Base-by-base conservation (phyloP, 192 early-diverging fungal species). In the Helicostylum pulchrum region DNA sequence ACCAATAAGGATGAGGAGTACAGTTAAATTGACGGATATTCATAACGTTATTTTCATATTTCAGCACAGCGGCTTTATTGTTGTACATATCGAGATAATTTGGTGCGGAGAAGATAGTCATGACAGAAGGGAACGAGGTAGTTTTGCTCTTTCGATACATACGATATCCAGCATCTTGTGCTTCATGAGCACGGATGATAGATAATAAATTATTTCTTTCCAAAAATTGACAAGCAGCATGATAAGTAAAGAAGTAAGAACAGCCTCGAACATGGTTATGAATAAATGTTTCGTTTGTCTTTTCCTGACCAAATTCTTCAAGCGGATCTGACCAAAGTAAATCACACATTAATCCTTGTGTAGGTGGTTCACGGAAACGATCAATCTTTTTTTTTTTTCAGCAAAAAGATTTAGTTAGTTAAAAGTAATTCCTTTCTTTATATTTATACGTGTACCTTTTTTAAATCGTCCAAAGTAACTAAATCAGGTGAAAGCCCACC, bases 41-140 rank as follows among this genome's bases (percentile, higher is more conserved):
- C 94, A 99, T 96, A 39, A 98, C 93, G 64, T 98, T 98, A 80
- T 96, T 96, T 78, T 98, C 96, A 75, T 98, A 98, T 73, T 98
- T 98, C 44, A 98, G 73, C n/a, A 98, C 92, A n/a, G 96, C 96
- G 49, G 94, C 96, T 80, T 98, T 98, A 84, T 98, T 98, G 80
- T 96, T 96, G 78, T 98, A 98, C 17, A 97, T 90, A 67, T 97
- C 96, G 26, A 98, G 83, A 70, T 98, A 98, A 75, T 98, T 98
- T 50, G 96, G 96, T 49, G 96, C 96, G 9, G 94, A 96, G 69
- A 98, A 98, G 53, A 98, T 94, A 19, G 96, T 98, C 78, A 98
- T 98, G 2, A 98, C 94, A 8, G 94, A 90, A n/a, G 96, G 96
- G 68, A 98, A 98, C 4, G 92, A 93, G 7, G 94, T 96, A 8